A percentile compares a stretch with the other conserved stretches of the same genome.
These are phyloP conservation scores for Ceratobasidium sp. DNA, from an alignment of 1,284 basidiomycete species.

Conservation along the genomic window DNA sequence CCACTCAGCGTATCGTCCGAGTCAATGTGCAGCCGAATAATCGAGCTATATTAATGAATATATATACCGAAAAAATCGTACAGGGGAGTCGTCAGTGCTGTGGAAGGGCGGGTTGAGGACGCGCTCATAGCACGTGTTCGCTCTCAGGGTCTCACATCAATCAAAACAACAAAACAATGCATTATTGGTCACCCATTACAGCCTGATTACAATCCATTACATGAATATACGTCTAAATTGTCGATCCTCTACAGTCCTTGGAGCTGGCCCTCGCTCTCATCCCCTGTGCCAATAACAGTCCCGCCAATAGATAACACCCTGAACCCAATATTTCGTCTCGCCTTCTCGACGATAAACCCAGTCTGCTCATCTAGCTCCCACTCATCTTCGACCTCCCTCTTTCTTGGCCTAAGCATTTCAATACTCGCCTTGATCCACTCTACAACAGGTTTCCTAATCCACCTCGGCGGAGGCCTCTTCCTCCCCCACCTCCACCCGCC, in stretches of 20 bases:
- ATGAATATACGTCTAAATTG: constrained; percentile 5
- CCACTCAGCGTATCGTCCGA: constrained; percentile 28
- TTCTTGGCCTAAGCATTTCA: constrained; percentile 19
- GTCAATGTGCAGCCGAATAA: not conserved
- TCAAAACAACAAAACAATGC: constrained; percentile 19
- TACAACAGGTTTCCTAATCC: constrained; percentile 49
- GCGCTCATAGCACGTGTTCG: constrained; percentile 31
- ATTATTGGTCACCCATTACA: constrained; percentile 5
- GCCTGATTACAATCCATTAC: too few species aligned
- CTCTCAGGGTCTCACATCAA: constrained; percentile 6
- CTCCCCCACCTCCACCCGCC: constrained; percentile 57
- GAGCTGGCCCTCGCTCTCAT: constrained; percentile 30
- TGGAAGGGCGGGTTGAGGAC: not conserved
- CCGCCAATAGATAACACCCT: constrained; percentile 20
- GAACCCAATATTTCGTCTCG: constrained; percentile 35
- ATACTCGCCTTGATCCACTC: constrained; percentile 47
- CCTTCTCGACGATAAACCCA: constrained; percentile 34
- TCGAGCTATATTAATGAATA: constrained; percentile 16
- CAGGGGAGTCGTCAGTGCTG: not conserved
- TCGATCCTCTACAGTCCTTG: constrained; percentile 33
- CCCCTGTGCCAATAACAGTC: constrained; percentile 34
- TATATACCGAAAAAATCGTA: not conserved
- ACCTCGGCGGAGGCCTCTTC: constrained; percentile 46
- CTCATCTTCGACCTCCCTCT: constrained; percentile 20
- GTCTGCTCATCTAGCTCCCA: constrained; percentile 38